A percentile compares a stretch with the other conserved stretches of the same genome.
These are phyloP conservation scores for Coemansia sp. DNA, from an alignment of 192 early-diverging fungal genomes.

Conservation along the genomic window DNA sequence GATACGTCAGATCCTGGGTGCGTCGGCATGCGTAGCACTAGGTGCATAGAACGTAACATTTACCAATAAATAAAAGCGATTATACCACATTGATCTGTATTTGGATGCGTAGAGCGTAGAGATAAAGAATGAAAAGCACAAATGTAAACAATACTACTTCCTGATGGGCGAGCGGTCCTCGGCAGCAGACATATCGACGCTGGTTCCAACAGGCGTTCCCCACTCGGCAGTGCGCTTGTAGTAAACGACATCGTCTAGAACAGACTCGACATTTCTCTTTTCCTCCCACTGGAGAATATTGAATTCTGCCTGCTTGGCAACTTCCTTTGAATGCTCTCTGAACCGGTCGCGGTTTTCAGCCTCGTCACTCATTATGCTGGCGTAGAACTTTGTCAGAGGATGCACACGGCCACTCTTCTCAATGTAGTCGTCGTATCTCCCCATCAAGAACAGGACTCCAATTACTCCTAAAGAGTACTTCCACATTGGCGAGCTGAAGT, in stretches of 20 bases:
- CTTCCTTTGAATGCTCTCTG: slow-evolving; percentile 43
- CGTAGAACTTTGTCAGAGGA: slow-evolving; percentile 47
- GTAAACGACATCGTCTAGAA: slow-evolving; percentile 24
- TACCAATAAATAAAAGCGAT: neutral
- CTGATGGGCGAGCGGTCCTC: slow-evolving; percentile 29
- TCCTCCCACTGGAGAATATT: slow-evolving; percentile 51
- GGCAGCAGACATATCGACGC: slow-evolving; percentile 33
- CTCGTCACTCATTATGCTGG: slow-evolving; percentile 43
- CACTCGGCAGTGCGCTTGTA: slow-evolving; percentile 41
- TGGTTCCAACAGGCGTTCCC: slow-evolving; percentile 38
- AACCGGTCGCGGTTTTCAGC: slow-evolving; percentile 31
- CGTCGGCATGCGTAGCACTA: slow-evolving; percentile 60
- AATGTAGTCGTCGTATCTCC: slow-evolving; percentile 49
- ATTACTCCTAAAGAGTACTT: slow-evolving; percentile 43
- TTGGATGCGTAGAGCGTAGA: slow-evolving; percentile 1
- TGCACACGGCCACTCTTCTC: slow-evolving; percentile 47
- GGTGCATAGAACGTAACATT: slow-evolving; percentile 24
- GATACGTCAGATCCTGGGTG: slow-evolving; percentile 74
- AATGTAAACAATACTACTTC: slow-evolving; percentile 16
- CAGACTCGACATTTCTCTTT: slow-evolving; percentile 7
- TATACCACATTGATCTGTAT: neutral
- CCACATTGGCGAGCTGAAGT: slow-evolving; percentile 45
- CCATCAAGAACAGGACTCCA: slow-evolving; percentile 30
- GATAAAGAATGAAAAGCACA: no score
- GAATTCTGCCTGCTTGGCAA: slow-evolving; percentile 43